Base-by-base conservation (phyloP, 176 grass and related monocot genomes). In the Secale cereale region DNA sequence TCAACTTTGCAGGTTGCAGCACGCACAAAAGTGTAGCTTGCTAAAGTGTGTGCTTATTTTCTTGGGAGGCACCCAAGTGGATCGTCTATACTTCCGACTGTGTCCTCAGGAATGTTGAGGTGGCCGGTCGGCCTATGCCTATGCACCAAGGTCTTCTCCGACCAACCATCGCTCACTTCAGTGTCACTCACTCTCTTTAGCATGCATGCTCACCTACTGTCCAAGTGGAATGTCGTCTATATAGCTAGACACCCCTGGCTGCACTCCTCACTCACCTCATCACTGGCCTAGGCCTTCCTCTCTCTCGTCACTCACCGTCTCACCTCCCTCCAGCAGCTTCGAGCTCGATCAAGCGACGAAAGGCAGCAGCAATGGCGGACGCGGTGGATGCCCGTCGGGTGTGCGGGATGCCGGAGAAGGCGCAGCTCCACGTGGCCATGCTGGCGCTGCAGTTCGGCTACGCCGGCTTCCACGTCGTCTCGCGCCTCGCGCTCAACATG, bases 381-480 rank as follows among this genome's bases (percentile, higher is more conserved):
- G 75, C 6, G 22, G 78, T 10, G 26, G 93, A 91, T 11, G 94
- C 75, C 1, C 89, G 88, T 4, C 78, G 33, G 25, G 67, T 99
- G 14, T 99, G 97, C 60, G 97, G 97, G 12, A 61, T 99, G 88
- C 91, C 97, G 48, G 97, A 99, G 88, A 90, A 89, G 88, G 94
- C 81, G 78, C 97, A 99, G 93, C 89, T 99, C 45, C 97, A 99
- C 59, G 97, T 87, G 41, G 93, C 91, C 86, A 99, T 99, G 97
- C 91, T 99, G 86, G 82, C 90, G 33, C 86, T 99, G 62, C 97
- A 99, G 90, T 99, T 99, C 79, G 97, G 97, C 12, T 99, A 99
- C 65, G 97, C 97, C 8, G 97, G 97, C 0, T 99, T 99, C 86
- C 97, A 99, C 68, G 88, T 99, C 4, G 97, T 99, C 29, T 99